phyloP scores from a whole-genome alignment of 2,329 filamentous ascomycete species.

The Didymella keratinophila region DNA sequence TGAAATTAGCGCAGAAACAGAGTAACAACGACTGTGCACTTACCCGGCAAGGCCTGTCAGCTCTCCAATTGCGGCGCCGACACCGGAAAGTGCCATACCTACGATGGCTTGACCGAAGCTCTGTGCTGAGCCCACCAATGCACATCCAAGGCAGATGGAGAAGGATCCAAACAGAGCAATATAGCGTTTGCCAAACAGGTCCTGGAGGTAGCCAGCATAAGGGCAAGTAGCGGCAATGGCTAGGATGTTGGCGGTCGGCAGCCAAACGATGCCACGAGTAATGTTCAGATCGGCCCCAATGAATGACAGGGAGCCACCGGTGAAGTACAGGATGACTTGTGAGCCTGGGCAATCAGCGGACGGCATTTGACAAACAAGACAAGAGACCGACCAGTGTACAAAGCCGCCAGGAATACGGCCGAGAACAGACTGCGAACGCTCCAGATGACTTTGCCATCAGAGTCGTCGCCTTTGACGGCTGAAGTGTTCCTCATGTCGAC shows the following conservation, averaged over 20 bases:
- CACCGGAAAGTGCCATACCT: constrained; percentile 46
- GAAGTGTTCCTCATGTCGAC: constrained; percentile 47
- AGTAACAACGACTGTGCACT: background rate
- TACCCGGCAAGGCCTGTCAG: constrained; percentile 49
- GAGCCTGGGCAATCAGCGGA: constrained; percentile 33
- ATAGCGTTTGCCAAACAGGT: constrained; percentile 48
- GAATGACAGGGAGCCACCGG: constrained; percentile 43
- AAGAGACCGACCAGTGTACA: constrained; percentile 44
- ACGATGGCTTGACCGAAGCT: constrained; percentile 45
- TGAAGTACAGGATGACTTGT: constrained; percentile 47
- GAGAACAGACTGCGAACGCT: constrained; percentile 45
- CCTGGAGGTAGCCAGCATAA: constrained; percentile 48
- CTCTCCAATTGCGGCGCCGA: constrained; percentile 47
- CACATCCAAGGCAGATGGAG: constrained; percentile 42
- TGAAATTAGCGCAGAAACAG: constrained; percentile 7
- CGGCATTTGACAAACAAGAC: background rate
- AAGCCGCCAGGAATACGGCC: constrained; percentile 48
- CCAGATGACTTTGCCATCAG: constrained; percentile 52
- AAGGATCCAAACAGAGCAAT: constrained; percentile 45
- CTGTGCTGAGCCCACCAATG: constrained; percentile 41
- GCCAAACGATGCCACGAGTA: constrained; percentile 37
- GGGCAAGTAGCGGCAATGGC: constrained; percentile 46
- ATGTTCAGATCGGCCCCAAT: constrained; percentile 40
- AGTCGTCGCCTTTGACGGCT: constrained; percentile 52
- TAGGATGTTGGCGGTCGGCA: constrained; percentile 48